phyloP scores from a whole-genome alignment of 495 filamentous ascomycete species.

The Lophiostoma macrostomum region DNA sequence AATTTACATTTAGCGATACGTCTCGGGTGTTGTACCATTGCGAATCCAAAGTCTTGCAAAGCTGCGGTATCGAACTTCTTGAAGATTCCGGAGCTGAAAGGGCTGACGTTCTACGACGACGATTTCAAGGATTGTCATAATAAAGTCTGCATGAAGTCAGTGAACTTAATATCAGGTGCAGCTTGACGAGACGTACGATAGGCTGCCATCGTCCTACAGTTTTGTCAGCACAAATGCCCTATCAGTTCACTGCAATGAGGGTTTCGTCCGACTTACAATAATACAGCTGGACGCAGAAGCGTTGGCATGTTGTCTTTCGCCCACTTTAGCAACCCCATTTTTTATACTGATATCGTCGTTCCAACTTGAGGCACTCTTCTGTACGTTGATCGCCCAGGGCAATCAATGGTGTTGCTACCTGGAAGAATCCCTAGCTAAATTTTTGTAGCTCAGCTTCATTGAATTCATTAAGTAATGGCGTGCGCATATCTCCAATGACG shows the following conservation, averaged over 20 bases:
- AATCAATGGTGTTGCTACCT: too few species aligned
- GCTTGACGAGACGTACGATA: constrained; percentile 19
- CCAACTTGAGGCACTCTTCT: neutral
- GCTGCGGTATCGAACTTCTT: constrained; percentile 16
- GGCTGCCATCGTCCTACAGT: neutral
- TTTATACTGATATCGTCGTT: neutral
- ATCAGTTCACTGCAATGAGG: too few species aligned
- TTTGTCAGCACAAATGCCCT: too few species aligned
- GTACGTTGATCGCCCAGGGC: too few species aligned
- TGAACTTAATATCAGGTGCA: neutral
- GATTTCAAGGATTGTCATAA: constrained; percentile 26
- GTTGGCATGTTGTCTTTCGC: constrained; percentile 12
- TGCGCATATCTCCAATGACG: too few species aligned
- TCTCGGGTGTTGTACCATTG: too few species aligned
- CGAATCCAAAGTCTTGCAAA: constrained; percentile 30
- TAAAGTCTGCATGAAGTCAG: constrained; percentile 24
- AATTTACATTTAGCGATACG: too few species aligned
- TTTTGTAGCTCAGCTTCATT: too few species aligned
- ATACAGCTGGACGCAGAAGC: constrained; percentile 19
- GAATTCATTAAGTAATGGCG: too few species aligned
- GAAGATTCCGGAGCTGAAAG: constrained; percentile 20
- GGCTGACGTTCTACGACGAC: constrained; percentile 15
- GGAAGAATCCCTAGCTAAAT: too few species aligned
- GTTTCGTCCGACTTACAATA: too few species aligned
- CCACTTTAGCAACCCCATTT: constrained; percentile 13